A percentile compares a stretch with the other conserved stretches of the same genome.
Evolutionary conservation across 805 yeast species (phyloP).

Genomic region (Metschnikowia lachancei): DNA sequence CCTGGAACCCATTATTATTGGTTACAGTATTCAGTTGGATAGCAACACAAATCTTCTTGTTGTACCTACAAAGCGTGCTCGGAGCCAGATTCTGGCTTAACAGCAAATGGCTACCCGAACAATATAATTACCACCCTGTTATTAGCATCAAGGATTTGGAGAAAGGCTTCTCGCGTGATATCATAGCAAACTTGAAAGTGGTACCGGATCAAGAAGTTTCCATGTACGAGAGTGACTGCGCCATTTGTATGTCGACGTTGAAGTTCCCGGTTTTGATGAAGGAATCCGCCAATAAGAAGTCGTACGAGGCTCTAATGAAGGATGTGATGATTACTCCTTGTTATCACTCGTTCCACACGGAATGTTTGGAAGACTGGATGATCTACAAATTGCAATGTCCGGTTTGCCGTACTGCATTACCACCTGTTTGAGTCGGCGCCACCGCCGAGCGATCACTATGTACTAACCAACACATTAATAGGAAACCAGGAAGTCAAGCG

Average conservation of each 20-base stretch:
- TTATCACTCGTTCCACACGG: slow-evolving; percentile 82
- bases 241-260: slow-evolving; percentile 70
- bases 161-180: slow-evolving; percentile 50
- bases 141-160: slow-evolving; percentile 60
- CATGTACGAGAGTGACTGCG: slow-evolving; percentile 65
- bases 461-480: neutral
- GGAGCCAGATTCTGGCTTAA: slow-evolving; percentile 88
- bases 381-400: slow-evolving; percentile 90
- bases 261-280: slow-evolving; percentile 15
- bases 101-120: slow-evolving; percentile 67
- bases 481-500: neutral
- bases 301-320: slow-evolving; percentile 23
- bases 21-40: slow-evolving; percentile 53
- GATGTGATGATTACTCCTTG: slow-evolving; percentile 87
- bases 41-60: slow-evolving; percentile 51
- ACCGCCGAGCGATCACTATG: neutral
- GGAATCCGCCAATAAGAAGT: slow-evolving; percentile 8
- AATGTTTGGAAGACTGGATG: slow-evolving; percentile 94
- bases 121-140: slow-evolving; percentile 79
- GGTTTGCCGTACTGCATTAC: slow-evolving; percentile 80
- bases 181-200: slow-evolving; percentile 35
- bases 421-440: slow-evolving; percentile 53
- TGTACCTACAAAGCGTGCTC: slow-evolving; percentile 60
- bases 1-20: slow-evolving; percentile 53
- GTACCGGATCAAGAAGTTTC: slow-evolving; percentile 29